Percentiles rank a stretch among this genome's conserved stretches.
These are phyloP conservation scores for Boechera stricta DNA, from an alignment of 345 rosid species.

Conservation along the genomic window DNA sequence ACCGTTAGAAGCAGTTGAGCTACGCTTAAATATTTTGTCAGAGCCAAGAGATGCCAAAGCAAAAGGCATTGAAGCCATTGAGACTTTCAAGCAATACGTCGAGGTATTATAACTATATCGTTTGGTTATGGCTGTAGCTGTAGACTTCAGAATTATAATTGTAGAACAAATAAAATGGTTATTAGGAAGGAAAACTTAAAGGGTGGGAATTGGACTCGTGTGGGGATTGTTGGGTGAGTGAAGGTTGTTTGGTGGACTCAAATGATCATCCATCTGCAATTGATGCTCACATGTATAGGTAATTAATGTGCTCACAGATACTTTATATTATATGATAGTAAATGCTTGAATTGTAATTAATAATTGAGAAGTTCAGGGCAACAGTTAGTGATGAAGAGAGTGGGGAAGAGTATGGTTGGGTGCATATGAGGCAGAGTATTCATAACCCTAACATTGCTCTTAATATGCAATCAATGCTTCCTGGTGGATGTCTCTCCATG, in stretches of 20 bases:
- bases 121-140: neutral
- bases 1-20: slow-evolving; percentile 65
- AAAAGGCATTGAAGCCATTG: slow-evolving; percentile 72
- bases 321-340: slow-evolving; percentile 6
- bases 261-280: slow-evolving; percentile 70
- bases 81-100: slow-evolving; percentile 64
- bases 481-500: slow-evolving; percentile 72
- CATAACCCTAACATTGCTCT: slow-evolving; percentile 90
- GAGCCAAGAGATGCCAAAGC: slow-evolving; percentile 79
- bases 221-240: slow-evolving; percentile 93
- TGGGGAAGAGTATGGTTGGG: slow-evolving; percentile 80
- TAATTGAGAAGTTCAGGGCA: slow-evolving; percentile 52
- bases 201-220: slow-evolving; percentile 92
- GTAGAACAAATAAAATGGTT: slow-evolving; percentile 4
- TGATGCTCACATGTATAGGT: slow-evolving; percentile 97
- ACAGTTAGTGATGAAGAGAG: slow-evolving; percentile 59
- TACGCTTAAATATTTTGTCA: slow-evolving; percentile 72
- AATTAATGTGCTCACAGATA: neutral
- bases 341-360: neutral
- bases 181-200: slow-evolving; percentile 66
- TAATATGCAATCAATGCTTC: slow-evolving; percentile 71
- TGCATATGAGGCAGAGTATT: slow-evolving; percentile 87
- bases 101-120: slow-evolving; percentile 53
- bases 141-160: neutral
- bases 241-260: slow-evolving; percentile 89